phyloP scores from a whole-genome alignment of 345 rosid genomes.

The Eucalyptus sideroxylon region DNA sequence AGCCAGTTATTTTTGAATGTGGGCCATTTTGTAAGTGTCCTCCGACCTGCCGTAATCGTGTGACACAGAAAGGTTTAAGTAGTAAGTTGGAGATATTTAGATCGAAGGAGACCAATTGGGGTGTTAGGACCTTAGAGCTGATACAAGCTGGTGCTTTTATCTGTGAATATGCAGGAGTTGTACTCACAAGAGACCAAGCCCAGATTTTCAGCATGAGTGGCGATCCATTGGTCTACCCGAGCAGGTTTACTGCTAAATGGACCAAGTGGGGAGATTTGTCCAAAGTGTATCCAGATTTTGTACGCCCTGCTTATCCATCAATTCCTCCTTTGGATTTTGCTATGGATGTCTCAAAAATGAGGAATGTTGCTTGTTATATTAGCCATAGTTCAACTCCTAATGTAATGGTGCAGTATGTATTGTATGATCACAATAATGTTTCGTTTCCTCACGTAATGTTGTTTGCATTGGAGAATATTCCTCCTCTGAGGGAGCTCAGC shows the following conservation, averaged over 20 bases:
- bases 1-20: conserved; percentile 73
- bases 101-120: conserved; percentile 88
- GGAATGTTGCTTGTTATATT: conserved; percentile 90
- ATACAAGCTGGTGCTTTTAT: conserved; percentile 85
- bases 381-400: conserved; percentile 85
- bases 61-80: conserved; percentile 62
- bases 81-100: conserved; percentile 76
- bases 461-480: conserved; percentile 85
- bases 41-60: conserved; percentile 70
- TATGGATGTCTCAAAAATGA: conserved; percentile 87
- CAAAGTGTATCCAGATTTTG: conserved; percentile 40
- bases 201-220: conserved; percentile 75
- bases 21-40: conserved; percentile 72
- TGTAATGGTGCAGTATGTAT: conserved; percentile 76
- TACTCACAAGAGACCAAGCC: conserved; percentile 85
- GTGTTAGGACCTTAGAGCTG: conserved; percentile 76
- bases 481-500: conserved; percentile 88
- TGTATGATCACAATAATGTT: conserved; percentile 79
- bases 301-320: conserved; percentile 51
- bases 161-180: conserved; percentile 85
- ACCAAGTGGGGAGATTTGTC: conserved; percentile 90
- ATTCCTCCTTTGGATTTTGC: conserved; percentile 88
- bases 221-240: conserved; percentile 65
- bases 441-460: conserved; percentile 92
- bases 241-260: conserved; percentile 62